These are phyloP conservation scores for Tulasnella calospora DNA, from an alignment of 768 basidiomycete species.

Conservation along the genomic window DNA sequence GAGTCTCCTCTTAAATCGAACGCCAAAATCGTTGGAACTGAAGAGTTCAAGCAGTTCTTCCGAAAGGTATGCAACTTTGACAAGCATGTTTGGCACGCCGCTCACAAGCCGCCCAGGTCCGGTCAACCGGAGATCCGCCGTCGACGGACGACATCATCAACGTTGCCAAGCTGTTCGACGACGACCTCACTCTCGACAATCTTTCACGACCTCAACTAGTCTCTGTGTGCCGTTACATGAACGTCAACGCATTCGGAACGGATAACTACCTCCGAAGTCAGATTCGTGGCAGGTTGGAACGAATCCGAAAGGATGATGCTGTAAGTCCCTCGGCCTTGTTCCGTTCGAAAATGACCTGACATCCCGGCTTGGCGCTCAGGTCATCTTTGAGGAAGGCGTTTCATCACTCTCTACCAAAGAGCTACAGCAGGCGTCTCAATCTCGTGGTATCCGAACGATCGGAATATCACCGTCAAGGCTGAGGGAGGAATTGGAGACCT, in stretches of 20 bases:
- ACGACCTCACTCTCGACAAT: conserved; percentile 97
- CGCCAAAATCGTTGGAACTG: conserved; percentile 85
- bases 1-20: conserved; percentile 92
- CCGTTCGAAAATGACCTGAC: not conserved
- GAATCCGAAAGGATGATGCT: conserved; percentile 83
- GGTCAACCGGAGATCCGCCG: conserved; percentile 92
- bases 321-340: conserved; percentile 31
- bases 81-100: not conserved
- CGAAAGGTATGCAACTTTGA: conserved; percentile 59
- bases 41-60: conserved; percentile 99
- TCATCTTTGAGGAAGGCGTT: conserved; percentile 84
- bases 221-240: conserved; percentile 97
- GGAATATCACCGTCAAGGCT: conserved; percentile 84
- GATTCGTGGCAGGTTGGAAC: conserved; percentile 74
- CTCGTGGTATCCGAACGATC: conserved; percentile 84
- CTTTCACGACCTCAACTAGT: conserved; percentile 96
- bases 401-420: conserved; percentile 87
- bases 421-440: conserved; percentile 87
- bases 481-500: conserved; percentile 82
- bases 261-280: conserved; percentile 95
- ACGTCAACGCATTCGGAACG: conserved; percentile 95
- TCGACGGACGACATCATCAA: conserved; percentile 83
- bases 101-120: conserved; percentile 50
- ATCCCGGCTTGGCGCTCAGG: conserved; percentile 39
- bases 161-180: conserved; percentile 95